Base-by-base conservation (phyloP, 2,329 filamentous ascomycete genomes). In the Calonectria honghensis region DNA sequence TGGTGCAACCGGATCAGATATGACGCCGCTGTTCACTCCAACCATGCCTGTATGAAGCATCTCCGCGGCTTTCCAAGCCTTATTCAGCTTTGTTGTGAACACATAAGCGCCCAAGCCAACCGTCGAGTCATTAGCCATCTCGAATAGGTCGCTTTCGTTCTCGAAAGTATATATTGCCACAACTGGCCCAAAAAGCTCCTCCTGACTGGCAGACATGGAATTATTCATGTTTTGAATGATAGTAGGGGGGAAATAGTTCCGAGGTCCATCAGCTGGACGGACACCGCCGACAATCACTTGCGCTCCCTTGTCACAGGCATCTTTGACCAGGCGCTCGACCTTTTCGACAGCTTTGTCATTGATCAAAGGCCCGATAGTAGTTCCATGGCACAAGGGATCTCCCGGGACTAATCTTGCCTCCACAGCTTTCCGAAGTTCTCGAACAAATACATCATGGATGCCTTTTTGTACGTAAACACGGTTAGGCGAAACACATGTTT, bases 101-200 rank as follows among this genome's bases (percentile, higher is more conserved):
- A 94, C 93, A 84, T 94, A 94, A 0, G 91, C 92, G 0, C 93
- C 93, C 37, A 94, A 88, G 7, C 93, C 93, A 18, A 94, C 92
- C 72, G 93, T 91, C 0, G 91, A 86, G 4, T 81, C 77, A 81
- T 94, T 94, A 1, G 93, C 93, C 68, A 92, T 84, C 71, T 90
- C 87, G 20, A 94, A 88, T n/a, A 94, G 92, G 73, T 94, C 92
- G 57, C 91, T 90, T 82, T 94, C 93, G 0, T 89, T 91, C 50
- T 92, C 87, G 82, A 94, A 94, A 31, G 88, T 86, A 39, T 66
- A 66, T 13, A 71, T 14, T n/a, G 57, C 45, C 7, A 64, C 68
- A 4, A 71, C 45, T 13, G 57, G 68, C 2, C 68, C 57, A 32
- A 71, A 71, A 2, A 64, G 68, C 39, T 81, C 78, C 18, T 81